phyloP scores from a whole-genome alignment of 192 early-diverging fungal species.

The Kickxella alabastrina region DNA sequence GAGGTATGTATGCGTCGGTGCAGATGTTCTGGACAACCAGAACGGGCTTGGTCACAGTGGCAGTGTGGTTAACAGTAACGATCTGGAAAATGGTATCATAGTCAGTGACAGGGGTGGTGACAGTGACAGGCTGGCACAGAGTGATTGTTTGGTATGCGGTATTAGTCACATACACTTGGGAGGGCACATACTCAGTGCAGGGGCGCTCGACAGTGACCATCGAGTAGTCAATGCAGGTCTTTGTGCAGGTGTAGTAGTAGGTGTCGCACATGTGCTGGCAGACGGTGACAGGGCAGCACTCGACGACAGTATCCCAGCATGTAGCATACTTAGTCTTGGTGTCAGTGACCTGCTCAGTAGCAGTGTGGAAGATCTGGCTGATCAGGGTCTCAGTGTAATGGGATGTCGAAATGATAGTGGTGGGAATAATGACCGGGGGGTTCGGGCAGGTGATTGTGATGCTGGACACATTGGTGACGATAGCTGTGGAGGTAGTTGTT shows the following conservation, averaged over 20 bases:
- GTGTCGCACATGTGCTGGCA: conserved; percentile 33
- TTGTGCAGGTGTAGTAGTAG: conserved; percentile 36
- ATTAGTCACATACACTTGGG: conserved; percentile 21
- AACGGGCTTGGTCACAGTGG: conserved; percentile 45
- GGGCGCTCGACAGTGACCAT: conserved; percentile 33
- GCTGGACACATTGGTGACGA: conserved; percentile 9
- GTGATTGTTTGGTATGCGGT: conserved; percentile 33
- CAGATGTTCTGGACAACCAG: conserved; percentile 49
- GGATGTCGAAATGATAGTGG: background rate
- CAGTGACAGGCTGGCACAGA: conserved; percentile 49
- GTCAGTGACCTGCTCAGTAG: conserved; percentile 18
- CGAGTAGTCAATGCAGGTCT: conserved; percentile 35
- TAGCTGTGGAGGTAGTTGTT: conserved; percentile 17
- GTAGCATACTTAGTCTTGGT: conserved; percentile 15
- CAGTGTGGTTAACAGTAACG: conserved; percentile 39
- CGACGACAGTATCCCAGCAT: conserved; percentile 37
- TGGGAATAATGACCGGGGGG: background rate
- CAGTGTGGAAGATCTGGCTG: conserved; percentile 15
- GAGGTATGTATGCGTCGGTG: conserved; percentile 17
- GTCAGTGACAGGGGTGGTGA: conserved; percentile 30
- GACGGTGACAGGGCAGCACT: conserved; percentile 44
- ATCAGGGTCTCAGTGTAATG: conserved; percentile 12
- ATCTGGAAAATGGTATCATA: conserved; percentile 49
- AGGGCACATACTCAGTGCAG: conserved; percentile 27
- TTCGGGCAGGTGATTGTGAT: conserved; percentile 4